Conservation (phyloP, 2,329 filamentous ascomycete species). For the Epichloe gansuensis region DNA sequence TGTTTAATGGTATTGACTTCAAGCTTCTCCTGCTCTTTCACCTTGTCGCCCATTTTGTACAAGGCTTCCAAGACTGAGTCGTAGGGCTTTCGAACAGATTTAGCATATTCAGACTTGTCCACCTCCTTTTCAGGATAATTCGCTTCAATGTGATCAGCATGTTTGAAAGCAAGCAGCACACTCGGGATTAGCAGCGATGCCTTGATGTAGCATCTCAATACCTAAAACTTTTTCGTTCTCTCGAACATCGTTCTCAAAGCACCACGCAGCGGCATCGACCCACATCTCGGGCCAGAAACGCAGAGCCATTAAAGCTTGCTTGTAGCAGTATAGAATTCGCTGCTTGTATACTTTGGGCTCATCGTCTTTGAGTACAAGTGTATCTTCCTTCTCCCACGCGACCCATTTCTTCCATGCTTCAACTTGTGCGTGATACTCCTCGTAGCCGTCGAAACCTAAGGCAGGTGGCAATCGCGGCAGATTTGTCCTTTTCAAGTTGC, state of each 20-base stretch:
- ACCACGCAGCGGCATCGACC: conserved; percentile 92
- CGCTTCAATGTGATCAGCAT: conserved; percentile 76
- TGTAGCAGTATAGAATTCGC: conserved; percentile 81
- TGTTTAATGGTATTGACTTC: conserved; percentile 47
- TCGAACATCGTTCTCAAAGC: conserved; percentile 60
- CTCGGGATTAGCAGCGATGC: conserved; percentile 83
- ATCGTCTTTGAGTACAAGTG: conserved; percentile 72
- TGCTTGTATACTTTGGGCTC: conserved; percentile 64
- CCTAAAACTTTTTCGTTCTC: conserved; percentile 51
- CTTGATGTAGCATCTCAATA: conserved; percentile 67
- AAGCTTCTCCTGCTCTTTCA: conserved; percentile 49
- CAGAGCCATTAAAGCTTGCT: conserved; percentile 83
- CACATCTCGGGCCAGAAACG: conserved; percentile 94
- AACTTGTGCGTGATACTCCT: conserved; percentile 74
- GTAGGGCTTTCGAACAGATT: conserved; percentile 71
- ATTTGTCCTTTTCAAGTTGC: conserved; percentile 62
- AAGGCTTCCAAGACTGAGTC: conserved; percentile 73
- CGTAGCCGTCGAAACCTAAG: conserved; percentile 74
- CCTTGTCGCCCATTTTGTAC: conserved; percentile 72
- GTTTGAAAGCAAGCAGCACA: conserved; percentile 77
- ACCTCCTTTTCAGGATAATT: conserved; percentile 66
- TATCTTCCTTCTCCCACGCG: conserved; percentile 87
- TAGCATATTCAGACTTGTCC: conserved; percentile 64
- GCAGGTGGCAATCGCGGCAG: conserved; percentile 73
- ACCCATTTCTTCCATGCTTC: conserved; percentile 91